Percentiles rank a stretch among this genome's conserved stretches.
Evolutionary conservation across 306 rosid species (phyloP).

Genomic region (Prinsepia uniflora): DNA sequence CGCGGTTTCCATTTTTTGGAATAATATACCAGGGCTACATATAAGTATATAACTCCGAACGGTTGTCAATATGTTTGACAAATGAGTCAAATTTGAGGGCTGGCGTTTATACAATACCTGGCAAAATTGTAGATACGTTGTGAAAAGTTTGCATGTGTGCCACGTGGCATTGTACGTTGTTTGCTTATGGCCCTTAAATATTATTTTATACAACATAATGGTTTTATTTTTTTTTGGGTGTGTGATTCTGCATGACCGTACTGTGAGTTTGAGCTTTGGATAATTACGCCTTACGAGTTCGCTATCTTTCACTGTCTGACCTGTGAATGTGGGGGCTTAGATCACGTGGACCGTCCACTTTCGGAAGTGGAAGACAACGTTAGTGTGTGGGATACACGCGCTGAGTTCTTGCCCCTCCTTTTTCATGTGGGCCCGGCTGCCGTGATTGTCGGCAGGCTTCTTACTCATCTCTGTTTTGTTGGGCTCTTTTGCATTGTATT

Average conservation of each 20-base stretch:
- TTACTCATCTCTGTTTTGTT: neutral
- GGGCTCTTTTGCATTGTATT: neutral
- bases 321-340: neutral
- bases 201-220: neutral
- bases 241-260: neutral
- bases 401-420: neutral
- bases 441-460: conserved; percentile 5
- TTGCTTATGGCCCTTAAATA: neutral
- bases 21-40: too few species aligned
- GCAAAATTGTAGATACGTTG: neutral
- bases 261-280: neutral
- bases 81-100: too few species aligned
- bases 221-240: neutral
- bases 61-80: too few species aligned
- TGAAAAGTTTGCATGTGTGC: conserved; percentile 20
- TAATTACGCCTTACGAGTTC: neutral
- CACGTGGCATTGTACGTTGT: conserved; percentile 15
- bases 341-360: conserved; percentile 6
- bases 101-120: too few species aligned
- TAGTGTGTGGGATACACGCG: neutral
- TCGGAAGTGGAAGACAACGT: conserved; percentile 9
- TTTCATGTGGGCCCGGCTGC: neutral
- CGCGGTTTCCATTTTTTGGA: too few species aligned
- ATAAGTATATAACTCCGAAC: too few species aligned
- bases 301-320: neutral